phyloP scores from a whole-genome alignment of 2,329 filamentous ascomycete genomes.

The Neurospora sp. region DNA sequence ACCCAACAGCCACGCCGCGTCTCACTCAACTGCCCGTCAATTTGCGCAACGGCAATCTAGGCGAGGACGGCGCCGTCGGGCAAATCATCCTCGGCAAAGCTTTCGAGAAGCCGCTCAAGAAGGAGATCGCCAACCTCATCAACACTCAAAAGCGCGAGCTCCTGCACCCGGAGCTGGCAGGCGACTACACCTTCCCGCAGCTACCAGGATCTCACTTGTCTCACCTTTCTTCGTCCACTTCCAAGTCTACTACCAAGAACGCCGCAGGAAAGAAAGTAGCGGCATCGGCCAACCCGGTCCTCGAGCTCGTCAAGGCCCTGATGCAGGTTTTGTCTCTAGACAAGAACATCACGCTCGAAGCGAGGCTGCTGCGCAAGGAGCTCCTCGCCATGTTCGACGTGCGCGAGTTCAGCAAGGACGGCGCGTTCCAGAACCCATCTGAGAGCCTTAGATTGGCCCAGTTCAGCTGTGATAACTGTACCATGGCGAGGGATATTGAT shows the following conservation, averaged over 20 bases:
- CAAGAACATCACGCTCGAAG: slow-evolving; percentile 82
- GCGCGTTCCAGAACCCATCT: slow-evolving; percentile 79
- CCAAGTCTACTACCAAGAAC: background rate
- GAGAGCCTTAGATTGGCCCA: slow-evolving; percentile 63
- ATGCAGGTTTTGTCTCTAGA: slow-evolving; percentile 90
- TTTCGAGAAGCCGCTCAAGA: slow-evolving; percentile 84
- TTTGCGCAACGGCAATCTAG: slow-evolving; percentile 33
- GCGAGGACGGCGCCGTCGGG: slow-evolving; percentile 47
- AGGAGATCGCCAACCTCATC: slow-evolving; percentile 74
- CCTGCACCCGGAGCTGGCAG: slow-evolving; percentile 76
- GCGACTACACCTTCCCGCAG: slow-evolving; percentile 76
- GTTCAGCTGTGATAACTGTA: slow-evolving; percentile 83
- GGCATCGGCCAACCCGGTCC: slow-evolving; percentile 55
- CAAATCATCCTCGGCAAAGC: slow-evolving; percentile 64
- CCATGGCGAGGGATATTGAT: slow-evolving; percentile 78
- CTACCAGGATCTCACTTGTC: slow-evolving; percentile 63
- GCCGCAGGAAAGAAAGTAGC: slow-evolving; percentile 3
- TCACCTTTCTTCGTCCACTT: slow-evolving; percentile 24
- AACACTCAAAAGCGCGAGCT: slow-evolving; percentile 80
- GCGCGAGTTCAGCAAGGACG: slow-evolving; percentile 82
- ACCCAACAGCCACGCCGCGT: slow-evolving; percentile 41
- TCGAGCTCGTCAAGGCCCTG: slow-evolving; percentile 85
- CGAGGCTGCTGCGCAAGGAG: slow-evolving; percentile 78
- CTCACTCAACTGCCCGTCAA: slow-evolving; percentile 52
- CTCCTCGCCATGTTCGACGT: slow-evolving; percentile 85